Base-by-base conservation (phyloP, 2,329 filamentous ascomycete species). In the Epicoccum sorghinum region DNA sequence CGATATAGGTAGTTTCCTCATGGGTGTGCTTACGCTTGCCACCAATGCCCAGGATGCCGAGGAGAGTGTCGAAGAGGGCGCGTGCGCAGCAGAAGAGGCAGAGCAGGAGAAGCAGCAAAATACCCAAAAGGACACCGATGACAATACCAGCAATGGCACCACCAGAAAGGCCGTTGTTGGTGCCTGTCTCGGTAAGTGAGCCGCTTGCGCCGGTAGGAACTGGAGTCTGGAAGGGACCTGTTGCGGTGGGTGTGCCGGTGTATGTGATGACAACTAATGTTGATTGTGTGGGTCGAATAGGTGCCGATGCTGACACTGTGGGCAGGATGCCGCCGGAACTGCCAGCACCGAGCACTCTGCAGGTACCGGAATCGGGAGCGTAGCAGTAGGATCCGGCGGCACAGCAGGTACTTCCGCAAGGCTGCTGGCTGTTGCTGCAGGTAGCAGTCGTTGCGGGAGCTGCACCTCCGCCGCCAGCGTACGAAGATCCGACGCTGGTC, bases 91-190 rank as follows among this genome's bases (percentile, higher is more conserved):
- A 90, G 81, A 86, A 92, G 77, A 90, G 86, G 79, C 88, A 91
- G 67, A 92, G 76, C 7, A 90, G 81, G 4, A 88, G 77, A 22
- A 93, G 82, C 2, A 93, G 78, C 36, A 82, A 75, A 32, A 91
- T 79, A 58, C 88, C 89, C 12, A 83, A 82, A 43, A 93, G 80
- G 9, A 85, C 83, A 58, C 89, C 89, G 51, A 93, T 87, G 61
- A 93, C 89, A 66, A 93, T 93, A 56, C 89, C 89, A 13, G 90
- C 89, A 65, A 93, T 93, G 55, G 88, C 89, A 47, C 89, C 89
- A 38, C 81, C 83, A 65, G 86, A 89, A 48, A 93, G 81, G 24
- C 67, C 66, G 18, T 66, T 61, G 49, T 72, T 66, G 9, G 61
- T 64, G 27, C 64, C 63, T 2, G 59, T 59, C 24, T 68, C 57